These are phyloP conservation scores for Dactylis glomerata DNA, from an alignment of 176 grass and related monocot genomes.

Conservation along the genomic window DNA sequence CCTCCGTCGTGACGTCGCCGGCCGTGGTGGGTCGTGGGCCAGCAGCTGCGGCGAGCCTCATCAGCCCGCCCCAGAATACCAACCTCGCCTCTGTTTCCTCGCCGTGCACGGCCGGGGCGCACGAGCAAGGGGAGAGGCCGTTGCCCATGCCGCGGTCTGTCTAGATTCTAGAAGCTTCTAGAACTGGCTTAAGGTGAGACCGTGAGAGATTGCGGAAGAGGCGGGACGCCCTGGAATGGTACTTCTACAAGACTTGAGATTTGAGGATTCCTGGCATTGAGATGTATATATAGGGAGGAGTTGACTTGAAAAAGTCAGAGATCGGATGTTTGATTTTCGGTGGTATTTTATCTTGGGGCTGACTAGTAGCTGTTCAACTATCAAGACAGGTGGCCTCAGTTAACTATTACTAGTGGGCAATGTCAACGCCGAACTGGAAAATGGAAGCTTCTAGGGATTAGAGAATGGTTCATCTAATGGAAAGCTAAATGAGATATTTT, in stretches of 20 bases:
- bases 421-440: slow-evolving; percentile 15
- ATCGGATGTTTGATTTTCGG: background rate
- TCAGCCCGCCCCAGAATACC: slow-evolving; percentile 67
- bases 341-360: slow-evolving; percentile 12
- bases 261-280: background rate
- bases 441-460: slow-evolving; percentile 5
- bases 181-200: background rate
- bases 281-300: slow-evolving; percentile 37
- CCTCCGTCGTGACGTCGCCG: slow-evolving; percentile 51
- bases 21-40: slow-evolving; percentile 34
- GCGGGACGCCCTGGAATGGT: background rate
- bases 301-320: slow-evolving; percentile 45
- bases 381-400: background rate
- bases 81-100: slow-evolving; percentile 18
- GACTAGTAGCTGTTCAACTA: slow-evolving; percentile 30
- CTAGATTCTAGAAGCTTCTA: slow-evolving; percentile 32
- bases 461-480: background rate
- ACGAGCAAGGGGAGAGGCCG: slow-evolving; percentile 52
- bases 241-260: background rate
- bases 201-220: background rate
- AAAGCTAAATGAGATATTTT: background rate
- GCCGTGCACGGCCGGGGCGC: slow-evolving; percentile 21
- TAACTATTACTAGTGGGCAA: slow-evolving; percentile 7
- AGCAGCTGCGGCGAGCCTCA: slow-evolving; percentile 16
- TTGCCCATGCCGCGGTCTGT: slow-evolving; percentile 61